Base-by-base conservation (phyloP, 805 yeast species). In the Candida golubevii region DNA sequence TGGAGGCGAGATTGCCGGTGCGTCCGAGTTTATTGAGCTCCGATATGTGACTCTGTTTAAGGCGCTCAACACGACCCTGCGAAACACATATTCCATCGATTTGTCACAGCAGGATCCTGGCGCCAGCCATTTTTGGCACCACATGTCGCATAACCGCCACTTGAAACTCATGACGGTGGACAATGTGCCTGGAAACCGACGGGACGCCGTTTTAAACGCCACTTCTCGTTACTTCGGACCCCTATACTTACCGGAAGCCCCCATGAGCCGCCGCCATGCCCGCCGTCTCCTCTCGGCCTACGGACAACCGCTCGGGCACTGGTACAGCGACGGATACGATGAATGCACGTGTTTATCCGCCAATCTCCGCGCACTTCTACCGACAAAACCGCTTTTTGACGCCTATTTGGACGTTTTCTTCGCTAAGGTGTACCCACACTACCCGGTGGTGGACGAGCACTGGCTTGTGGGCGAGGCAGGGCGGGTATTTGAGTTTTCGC, bases 81-180 rank as follows among this genome's bases (percentile, higher is more conserved):
- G 51, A n/a, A 52, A 50, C 9, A 35, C 53, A 2, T 52, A 48
- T 7, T 34, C 54, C 11, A 36, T 51, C 12, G 51, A 44, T 26
- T 36, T 55, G 37, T 51, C 56, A 38, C 52, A 56, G 38, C 54
- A 53, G 38, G 61, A 59, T 18, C 53, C 55, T 4, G 58, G 59
- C 5, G 42, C 49, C 8, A 35, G 41, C 18, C 32, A 51, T 7
- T 51, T 51, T 35, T 56, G 60, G 56, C 40, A 44, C 7, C 41
- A 44, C 30, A 36, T 41, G n/a, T 45, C 50, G 26, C 30, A 13
- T 31, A 32, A 38, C 10, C 44, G 49, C 26, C 42, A 47, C 29
- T 26, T 47, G 44, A 44, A 40, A 33, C 44, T 46, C 29, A 45
- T 46, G 45, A 48, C 53, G 23, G 33, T 47, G 35, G 53, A 44